Percentiles rank a stretch among this genome's conserved stretches.
phyloP scores from a whole-genome alignment of 495 filamentous ascomycete genomes.

The Aspergillus sclerotiicarbonarius region DNA sequence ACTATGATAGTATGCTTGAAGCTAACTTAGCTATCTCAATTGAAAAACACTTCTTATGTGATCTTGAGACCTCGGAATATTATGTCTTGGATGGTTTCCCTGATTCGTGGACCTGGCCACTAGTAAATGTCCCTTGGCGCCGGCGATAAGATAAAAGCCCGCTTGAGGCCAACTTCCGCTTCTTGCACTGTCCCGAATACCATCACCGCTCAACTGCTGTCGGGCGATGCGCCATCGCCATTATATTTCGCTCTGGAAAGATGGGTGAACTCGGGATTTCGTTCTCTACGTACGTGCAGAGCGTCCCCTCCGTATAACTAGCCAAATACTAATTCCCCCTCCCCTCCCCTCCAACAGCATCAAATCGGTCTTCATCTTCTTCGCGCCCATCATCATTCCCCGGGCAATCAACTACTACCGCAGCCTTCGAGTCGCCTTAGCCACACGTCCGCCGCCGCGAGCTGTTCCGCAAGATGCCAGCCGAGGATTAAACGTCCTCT shows the following conservation, averaged over 20 bases:
- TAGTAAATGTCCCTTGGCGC: neutral
- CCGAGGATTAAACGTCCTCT: slow-evolving; percentile 61
- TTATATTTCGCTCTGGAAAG: slow-evolving; percentile 5
- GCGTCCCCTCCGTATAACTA: neutral
- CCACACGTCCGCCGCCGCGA: slow-evolving; percentile 54
- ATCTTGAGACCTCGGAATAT: neutral
- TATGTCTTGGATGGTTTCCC: neutral
- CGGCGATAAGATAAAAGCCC: neutral
- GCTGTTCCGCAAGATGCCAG: slow-evolving; percentile 38
- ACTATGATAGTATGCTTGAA: neutral
- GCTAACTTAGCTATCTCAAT: neutral
- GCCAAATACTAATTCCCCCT: neutral
- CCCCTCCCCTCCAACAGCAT: slow-evolving; percentile 44
- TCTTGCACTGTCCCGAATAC: neutral
- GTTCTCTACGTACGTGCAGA: slow-evolving; percentile 36
- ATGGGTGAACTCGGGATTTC: slow-evolving; percentile 36
- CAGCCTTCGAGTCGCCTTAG: slow-evolving; percentile 55
- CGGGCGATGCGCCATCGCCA: slow-evolving; percentile 10
- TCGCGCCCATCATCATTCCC: slow-evolving; percentile 81
- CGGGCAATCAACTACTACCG: slow-evolving; percentile 71
- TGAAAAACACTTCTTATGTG: too few species aligned
- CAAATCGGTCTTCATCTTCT: slow-evolving; percentile 77
- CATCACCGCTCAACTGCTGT: neutral
- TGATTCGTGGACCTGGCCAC: neutral
- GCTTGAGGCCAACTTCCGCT: slow-evolving; percentile 2